phyloP scores from a whole-genome alignment of 345 rosid species.

The Populus nigra region DNA sequence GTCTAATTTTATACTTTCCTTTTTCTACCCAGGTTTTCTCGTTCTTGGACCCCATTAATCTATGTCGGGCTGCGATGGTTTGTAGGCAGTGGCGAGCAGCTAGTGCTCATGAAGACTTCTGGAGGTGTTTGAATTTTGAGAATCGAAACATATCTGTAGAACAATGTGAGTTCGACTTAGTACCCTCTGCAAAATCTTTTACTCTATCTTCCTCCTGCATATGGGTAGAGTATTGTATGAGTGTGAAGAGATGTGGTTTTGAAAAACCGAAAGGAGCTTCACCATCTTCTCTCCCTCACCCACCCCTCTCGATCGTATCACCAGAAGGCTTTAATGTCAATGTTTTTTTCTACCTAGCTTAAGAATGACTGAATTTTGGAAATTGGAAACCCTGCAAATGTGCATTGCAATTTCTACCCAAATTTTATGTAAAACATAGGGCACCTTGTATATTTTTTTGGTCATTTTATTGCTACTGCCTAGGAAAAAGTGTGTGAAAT shows the following conservation, averaged over 20 bases:
- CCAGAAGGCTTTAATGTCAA: neutral
- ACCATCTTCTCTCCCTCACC: neutral
- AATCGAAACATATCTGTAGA: constrained; percentile 66
- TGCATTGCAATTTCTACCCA: neutral
- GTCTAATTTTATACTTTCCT: neutral
- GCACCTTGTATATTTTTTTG: too few relatives aligned
- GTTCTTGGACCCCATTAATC: constrained; percentile 68
- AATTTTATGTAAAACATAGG: neutral
- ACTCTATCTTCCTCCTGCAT: neutral
- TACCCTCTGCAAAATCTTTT: neutral
- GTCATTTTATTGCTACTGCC: too few relatives aligned
- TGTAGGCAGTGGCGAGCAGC: constrained; percentile 95
- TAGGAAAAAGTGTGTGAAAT: neutral
- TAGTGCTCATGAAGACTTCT: constrained; percentile 93
- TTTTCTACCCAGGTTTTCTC: constrained; percentile 70
- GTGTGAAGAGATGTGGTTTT: neutral
- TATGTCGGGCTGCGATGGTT: constrained; percentile 85
- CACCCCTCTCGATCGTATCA: neutral
- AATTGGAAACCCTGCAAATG: neutral
- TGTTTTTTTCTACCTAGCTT: neutral
- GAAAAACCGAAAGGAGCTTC: neutral
- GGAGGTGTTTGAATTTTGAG: constrained; percentile 91
- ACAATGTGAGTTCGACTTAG: constrained; percentile 62
- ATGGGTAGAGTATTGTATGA: neutral
- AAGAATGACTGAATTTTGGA: neutral